Evolutionary conservation across 768 basidiomycete species (phyloP).

Genomic region (Agrocybe praecox): DNA sequence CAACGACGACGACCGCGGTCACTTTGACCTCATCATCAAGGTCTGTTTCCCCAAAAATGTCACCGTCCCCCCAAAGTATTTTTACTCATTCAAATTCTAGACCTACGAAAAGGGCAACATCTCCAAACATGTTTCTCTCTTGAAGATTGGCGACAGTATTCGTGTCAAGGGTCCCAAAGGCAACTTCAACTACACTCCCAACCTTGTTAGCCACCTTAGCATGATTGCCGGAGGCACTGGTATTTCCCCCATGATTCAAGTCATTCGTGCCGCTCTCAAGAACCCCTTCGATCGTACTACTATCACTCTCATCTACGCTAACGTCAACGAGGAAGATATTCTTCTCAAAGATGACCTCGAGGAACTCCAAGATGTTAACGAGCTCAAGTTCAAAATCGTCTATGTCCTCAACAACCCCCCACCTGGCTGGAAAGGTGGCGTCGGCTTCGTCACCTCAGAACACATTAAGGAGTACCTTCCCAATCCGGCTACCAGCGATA

Average conservation of each 20-base stretch:
- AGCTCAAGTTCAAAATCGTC: conserved; percentile 68
- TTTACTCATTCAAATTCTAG: conserved; percentile 40
- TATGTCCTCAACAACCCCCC: conserved; percentile 98
- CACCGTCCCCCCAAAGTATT: neutral
- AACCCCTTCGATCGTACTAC: conserved; percentile 85
- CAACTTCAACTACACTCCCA: conserved; percentile 82
- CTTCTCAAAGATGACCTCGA: conserved; percentile 89
- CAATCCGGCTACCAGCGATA: conserved; percentile 54
- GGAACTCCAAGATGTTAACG: conserved; percentile 64
- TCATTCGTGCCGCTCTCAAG: conserved; percentile 91
- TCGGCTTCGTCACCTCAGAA: conserved; percentile 92
- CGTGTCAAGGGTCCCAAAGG: conserved; percentile 97
- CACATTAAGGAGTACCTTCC: conserved; percentile 87
- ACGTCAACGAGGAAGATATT: conserved; percentile 92
- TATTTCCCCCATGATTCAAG: conserved; percentile 98
- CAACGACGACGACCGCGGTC: conserved; percentile 88
- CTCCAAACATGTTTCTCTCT: conserved; percentile 78
- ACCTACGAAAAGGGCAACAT: conserved; percentile 98
- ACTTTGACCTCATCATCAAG: conserved; percentile 98
- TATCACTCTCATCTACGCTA: conserved; percentile 92
- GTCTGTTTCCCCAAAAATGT: conserved; percentile 37
- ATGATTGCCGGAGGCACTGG: conserved; percentile 99
- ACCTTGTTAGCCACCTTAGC: conserved; percentile 76
- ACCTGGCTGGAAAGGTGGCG: conserved; percentile 81
- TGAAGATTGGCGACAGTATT: conserved; percentile 87